These are phyloP conservation scores for Claviceps cyperi DNA, from an alignment of 2,329 filamentous ascomycete species.

Conservation along the genomic window DNA sequence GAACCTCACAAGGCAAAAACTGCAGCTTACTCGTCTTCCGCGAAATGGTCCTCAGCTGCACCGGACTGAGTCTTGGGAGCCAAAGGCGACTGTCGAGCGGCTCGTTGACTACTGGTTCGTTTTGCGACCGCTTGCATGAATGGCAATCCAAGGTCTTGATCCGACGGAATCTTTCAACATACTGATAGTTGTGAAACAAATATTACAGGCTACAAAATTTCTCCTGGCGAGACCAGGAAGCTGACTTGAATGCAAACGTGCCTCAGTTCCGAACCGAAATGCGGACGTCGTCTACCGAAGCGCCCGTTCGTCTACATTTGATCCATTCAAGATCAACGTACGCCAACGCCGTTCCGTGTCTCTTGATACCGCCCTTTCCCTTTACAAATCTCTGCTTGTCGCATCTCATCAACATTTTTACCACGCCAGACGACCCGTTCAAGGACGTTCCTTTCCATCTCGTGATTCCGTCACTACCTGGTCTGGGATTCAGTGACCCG, in stretches of 20 bases:
- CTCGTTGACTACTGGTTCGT: constrained; percentile 50
- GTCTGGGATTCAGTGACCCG: constrained; percentile 52
- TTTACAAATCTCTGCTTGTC: constrained; percentile 46
- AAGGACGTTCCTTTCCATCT: constrained; percentile 44
- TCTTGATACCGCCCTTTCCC: constrained; percentile 52
- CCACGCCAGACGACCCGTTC: constrained; percentile 32
- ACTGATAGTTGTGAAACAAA: background rate
- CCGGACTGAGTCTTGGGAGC: constrained; percentile 40
- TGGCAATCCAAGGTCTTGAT: background rate
- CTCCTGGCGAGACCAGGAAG: constrained; percentile 47
- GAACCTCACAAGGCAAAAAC: constrained; percentile 50
- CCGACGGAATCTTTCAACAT: no score
- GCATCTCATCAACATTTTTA: constrained; percentile 39
- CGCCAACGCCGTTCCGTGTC: constrained; percentile 42
- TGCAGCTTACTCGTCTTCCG: constrained; percentile 51
- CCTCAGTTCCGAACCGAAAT: constrained; percentile 50
- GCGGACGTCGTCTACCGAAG: constrained; percentile 22
- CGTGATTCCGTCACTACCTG: constrained; percentile 51
- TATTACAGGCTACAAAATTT: constrained; percentile 46
- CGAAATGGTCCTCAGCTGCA: constrained; percentile 37
- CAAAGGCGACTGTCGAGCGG: constrained; percentile 47
- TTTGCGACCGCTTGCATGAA: background rate
- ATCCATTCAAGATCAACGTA: constrained; percentile 43
- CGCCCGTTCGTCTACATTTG: constrained; percentile 45
- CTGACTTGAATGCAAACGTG: constrained; percentile 39